Evolutionary conservation across 2,329 filamentous ascomycete genomes (phyloP).

Genomic region (Penicillium sclerotigenum): DNA sequence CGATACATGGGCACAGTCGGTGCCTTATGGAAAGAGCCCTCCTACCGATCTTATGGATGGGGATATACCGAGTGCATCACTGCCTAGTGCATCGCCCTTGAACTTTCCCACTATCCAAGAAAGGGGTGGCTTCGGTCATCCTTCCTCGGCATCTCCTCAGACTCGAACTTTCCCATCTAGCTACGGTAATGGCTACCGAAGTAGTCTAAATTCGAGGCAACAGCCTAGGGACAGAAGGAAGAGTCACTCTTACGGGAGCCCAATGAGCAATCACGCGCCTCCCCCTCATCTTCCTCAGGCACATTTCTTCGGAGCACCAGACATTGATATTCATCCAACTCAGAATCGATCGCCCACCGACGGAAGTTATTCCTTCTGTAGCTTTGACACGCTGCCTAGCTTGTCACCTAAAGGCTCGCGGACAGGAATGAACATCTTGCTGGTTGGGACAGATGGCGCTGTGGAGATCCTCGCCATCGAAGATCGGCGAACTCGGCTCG

Average conservation of each 20-base stretch:
- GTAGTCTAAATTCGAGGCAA: conserved; percentile 37
- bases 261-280: conserved; percentile 45
- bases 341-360: conserved; percentile 24
- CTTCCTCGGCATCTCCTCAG: conserved; percentile 45
- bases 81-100: conserved; percentile 38
- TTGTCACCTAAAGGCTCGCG: conserved; percentile 43
- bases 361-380: conserved; percentile 72
- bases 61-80: conserved; percentile 37
- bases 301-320: conserved; percentile 73
- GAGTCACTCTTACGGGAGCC: conserved; percentile 38
- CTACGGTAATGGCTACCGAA: conserved; percentile 40
- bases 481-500: conserved; percentile 66
- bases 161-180: conserved; percentile 43
- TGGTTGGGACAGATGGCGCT: conserved; percentile 77
- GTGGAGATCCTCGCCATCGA: conserved; percentile 72
- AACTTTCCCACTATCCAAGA: conserved; percentile 39
- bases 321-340: conserved; percentile 59
- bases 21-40: conserved; percentile 47
- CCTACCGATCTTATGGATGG: conserved; percentile 39
- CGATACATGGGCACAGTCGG: conserved; percentile 44
- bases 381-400: conserved; percentile 67
- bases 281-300: conserved; percentile 71
- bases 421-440: conserved; percentile 59
- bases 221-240: conserved; percentile 39
- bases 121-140: conserved; percentile 41